Evolutionary conservation across 495 filamentous ascomycete genomes (phyloP).

Genomic region (Cryomyces antarcticus): DNA sequence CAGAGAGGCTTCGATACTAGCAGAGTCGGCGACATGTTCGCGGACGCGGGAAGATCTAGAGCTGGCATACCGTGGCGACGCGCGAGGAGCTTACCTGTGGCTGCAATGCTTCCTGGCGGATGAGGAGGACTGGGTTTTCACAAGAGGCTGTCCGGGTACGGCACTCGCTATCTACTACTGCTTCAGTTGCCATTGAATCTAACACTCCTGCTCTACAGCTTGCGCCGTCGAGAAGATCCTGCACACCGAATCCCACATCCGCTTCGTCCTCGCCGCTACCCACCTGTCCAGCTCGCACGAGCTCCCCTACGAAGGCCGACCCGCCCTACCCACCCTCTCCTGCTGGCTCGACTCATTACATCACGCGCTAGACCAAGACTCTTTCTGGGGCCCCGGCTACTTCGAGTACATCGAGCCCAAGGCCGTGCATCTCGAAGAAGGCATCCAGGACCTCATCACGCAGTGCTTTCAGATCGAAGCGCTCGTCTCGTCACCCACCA

Average conservation of each 20-base stretch:
- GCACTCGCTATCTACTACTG: neutral
- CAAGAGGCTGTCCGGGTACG: slow-evolving; percentile 31
- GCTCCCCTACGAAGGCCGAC: neutral
- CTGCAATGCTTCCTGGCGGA: slow-evolving; percentile 37
- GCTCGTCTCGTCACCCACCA: slow-evolving; percentile 5
- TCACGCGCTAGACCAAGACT: slow-evolving; percentile 30
- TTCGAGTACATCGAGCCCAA: slow-evolving; percentile 34
- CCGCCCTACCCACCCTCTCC: neutral
- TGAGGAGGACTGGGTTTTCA: slow-evolving; percentile 37
- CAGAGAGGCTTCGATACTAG: slow-evolving; percentile 29
- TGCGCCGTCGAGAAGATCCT: slow-evolving; percentile 34
- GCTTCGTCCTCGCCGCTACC: slow-evolving; percentile 33
- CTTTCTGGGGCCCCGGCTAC: slow-evolving; percentile 35
- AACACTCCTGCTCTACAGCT: slow-evolving; percentile 8
- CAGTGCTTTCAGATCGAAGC: slow-evolving; percentile 30
- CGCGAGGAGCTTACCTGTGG: slow-evolving; percentile 38
- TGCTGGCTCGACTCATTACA: slow-evolving; percentile 25
- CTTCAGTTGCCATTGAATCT: neutral
- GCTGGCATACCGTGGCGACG: slow-evolving; percentile 36
- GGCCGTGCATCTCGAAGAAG: slow-evolving; percentile 27
- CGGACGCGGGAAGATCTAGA: slow-evolving; percentile 31
- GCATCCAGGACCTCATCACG: slow-evolving; percentile 31
- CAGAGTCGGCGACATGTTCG: slow-evolving; percentile 25
- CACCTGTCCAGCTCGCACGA: neutral
- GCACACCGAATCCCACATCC: slow-evolving; percentile 37